Percentiles rank a stretch among this genome's conserved stretches.
Evolutionary conservation across 192 early-diverging fungal species (phyloP).

Genomic region (Lobosporangium transversale): DNA sequence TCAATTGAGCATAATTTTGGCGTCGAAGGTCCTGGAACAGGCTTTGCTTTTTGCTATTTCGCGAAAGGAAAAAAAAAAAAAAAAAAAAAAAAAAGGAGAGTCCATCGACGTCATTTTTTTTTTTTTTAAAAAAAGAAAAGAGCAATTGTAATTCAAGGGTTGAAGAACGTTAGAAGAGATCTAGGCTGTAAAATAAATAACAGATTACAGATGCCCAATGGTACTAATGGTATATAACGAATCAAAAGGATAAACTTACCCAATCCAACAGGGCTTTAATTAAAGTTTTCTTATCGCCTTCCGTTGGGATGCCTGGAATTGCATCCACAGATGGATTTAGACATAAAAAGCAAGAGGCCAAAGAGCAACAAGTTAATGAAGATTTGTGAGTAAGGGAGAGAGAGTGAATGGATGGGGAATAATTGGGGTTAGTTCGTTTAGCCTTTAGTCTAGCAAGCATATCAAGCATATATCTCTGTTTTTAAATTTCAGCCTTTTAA

Average conservation of each 20-base stretch:
- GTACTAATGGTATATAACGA: too few species aligned
- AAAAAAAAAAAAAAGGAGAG: neutral
- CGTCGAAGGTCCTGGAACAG: constrained; percentile 75
- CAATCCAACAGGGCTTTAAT: constrained; percentile 72
- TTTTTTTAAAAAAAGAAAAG: too few species aligned
- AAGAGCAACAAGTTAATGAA: too few species aligned
- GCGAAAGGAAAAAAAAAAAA: neutral
- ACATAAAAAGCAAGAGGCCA: neutral
- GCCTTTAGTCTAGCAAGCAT: neutral
- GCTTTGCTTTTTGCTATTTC: constrained; percentile 69
- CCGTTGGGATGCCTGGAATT: constrained; percentile 68
- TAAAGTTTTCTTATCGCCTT: constrained; percentile 70
- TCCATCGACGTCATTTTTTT: neutral
- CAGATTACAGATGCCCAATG: too few species aligned
- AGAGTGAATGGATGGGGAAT: neutral
- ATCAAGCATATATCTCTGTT: too few species aligned
- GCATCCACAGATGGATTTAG: neutral
- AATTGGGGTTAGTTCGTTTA: neutral
- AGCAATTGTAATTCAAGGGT: too few species aligned
- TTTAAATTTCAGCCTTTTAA: too few species aligned
- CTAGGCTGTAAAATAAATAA: too few species aligned
- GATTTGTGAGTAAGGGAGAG: neutral
- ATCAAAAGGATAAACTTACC: too few species aligned
- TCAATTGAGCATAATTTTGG: constrained; percentile 68
- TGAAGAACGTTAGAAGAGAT: too few species aligned